Evolutionary conservation across 116 monocot species (phyloP).

Genomic region (Papilionanthe hybrid): DNA sequence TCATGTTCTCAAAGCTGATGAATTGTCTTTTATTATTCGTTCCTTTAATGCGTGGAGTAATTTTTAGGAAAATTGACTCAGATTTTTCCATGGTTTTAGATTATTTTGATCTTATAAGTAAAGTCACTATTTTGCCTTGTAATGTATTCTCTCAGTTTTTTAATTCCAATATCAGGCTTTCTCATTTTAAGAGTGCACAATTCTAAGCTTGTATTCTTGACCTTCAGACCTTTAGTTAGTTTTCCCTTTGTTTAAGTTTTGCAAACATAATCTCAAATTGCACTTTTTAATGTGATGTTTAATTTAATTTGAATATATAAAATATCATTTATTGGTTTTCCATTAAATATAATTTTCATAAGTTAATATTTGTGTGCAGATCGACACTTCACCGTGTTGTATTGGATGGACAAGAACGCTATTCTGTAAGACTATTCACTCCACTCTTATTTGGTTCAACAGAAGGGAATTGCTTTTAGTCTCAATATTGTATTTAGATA

Average conservation of each 20-base stretch:
- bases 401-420: conserved; percentile 49
- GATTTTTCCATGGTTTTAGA: background rate
- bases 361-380: conserved; percentile 21
- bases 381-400: conserved; percentile 75
- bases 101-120: background rate
- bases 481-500: background rate
- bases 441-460: background rate
- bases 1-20: background rate
- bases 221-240: background rate
- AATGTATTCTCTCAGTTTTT: background rate
- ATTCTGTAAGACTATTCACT: conserved; percentile 48
- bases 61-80: background rate
- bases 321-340: background rate
- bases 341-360: background rate
- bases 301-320: background rate
- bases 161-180: background rate
- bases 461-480: background rate
- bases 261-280: background rate
- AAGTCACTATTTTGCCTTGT: background rate
- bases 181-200: background rate
- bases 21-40: background rate
- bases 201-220: background rate
- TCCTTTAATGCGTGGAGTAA: background rate
- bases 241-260: background rate
- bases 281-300: background rate